phyloP scores from a whole-genome alignment of 257 asterid species.

The Ajuga chamaepitys region DNA sequence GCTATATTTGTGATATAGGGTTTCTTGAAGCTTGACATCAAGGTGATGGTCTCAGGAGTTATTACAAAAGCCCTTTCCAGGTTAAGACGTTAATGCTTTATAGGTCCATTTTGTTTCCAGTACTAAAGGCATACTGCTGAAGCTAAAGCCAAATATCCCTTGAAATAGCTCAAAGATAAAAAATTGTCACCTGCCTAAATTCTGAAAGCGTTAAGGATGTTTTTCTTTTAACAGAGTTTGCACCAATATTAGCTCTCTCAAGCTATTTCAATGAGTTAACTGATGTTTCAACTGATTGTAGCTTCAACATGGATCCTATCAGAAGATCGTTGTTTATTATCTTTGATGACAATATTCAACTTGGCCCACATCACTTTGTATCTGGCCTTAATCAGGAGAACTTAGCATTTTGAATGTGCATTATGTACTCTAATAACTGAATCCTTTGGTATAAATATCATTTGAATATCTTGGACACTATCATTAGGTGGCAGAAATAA shows the following conservation, averaged over 20 bases:
- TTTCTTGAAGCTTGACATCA: background rate
- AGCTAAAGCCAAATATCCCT: background rate
- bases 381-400: constrained; percentile 1
- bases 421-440: background rate
- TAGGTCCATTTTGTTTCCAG: background rate
- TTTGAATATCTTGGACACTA: background rate
- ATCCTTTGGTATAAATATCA: background rate
- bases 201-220: background rate
- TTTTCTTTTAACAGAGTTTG: background rate
- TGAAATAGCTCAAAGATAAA: background rate
- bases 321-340: background rate
- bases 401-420: background rate
- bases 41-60: background rate
- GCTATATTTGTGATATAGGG: background rate
- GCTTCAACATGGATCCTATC: background rate
- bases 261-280: background rate
- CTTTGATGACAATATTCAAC: background rate
- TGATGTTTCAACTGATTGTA: background rate
- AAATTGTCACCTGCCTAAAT: background rate
- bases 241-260: background rate
- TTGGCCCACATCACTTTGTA: background rate
- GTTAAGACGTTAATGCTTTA: background rate
- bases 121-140: background rate
- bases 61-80: background rate
- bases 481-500: background rate